A percentile compares a stretch with the other conserved stretches of the same genome.
Conservation (phyloP, 2,329 filamentous ascomycete species). For the Phialophora tarda region DNA sequence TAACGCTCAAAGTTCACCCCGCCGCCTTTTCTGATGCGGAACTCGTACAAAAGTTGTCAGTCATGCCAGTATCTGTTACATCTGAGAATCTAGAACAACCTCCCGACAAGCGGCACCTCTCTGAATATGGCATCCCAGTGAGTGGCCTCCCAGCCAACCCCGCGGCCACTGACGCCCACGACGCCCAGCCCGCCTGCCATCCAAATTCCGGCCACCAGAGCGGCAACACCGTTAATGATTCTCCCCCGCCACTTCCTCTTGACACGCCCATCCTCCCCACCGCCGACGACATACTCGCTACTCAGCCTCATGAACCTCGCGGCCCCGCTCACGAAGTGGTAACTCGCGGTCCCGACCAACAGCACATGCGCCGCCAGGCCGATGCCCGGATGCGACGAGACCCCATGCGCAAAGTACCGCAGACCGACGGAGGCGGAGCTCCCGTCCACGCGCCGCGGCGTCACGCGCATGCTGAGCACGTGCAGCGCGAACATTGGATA, state of each 20-base stretch:
- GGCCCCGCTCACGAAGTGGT: conserved; percentile 83
- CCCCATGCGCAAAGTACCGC: conserved; percentile 82
- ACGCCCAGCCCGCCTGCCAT: conserved; percentile 79
- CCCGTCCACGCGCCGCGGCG: conserved; percentile 78
- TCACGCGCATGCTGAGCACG: conserved; percentile 73
- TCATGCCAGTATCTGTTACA: background rate
- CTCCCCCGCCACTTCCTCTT: conserved; percentile 70
- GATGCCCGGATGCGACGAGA: conserved; percentile 70
- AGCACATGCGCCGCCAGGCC: conserved; percentile 73
- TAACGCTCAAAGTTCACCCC: background rate
- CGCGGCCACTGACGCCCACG: conserved; percentile 72
- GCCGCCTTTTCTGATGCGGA: background rate
- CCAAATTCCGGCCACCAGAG: conserved; percentile 70
- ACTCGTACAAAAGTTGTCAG: background rate
- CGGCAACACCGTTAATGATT: conserved; percentile 69
- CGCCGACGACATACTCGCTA: conserved; percentile 59
- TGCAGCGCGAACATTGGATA: conserved; percentile 71
- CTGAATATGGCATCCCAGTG: conserved; percentile 77
- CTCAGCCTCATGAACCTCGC: conserved; percentile 78
- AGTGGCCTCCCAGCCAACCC: conserved; percentile 77
- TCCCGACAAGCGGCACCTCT: conserved; percentile 62
- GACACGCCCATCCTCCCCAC: conserved; percentile 47
- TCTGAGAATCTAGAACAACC: conserved; percentile 50
- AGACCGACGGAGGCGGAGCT: conserved; percentile 86
- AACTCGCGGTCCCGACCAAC: conserved; percentile 70